Base-by-base conservation (phyloP, 2,329 filamentous ascomycete genomes). In the Phialophora macrospora region DNA sequence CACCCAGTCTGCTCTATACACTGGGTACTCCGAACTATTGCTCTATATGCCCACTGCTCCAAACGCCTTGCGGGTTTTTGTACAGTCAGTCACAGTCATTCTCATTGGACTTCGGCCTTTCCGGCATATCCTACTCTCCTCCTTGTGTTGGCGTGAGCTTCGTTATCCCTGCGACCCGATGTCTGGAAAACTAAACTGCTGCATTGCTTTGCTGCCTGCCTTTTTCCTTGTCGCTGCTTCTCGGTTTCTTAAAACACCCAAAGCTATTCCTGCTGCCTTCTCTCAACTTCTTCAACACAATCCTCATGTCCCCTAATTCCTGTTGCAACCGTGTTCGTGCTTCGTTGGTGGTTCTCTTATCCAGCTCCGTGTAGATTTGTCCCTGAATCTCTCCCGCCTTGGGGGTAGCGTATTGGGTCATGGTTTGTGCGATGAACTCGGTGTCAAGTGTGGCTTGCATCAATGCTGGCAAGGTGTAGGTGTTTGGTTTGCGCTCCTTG, bases 381-480 rank as follows among this genome's bases (percentile, higher is more conserved):
- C 90, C 90, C 80, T 98, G 95, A 14, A 91, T 84, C 75, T 93
- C 88, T 7, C 88, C 88, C 2, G 93, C 92, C 58, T 87, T 85
- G 64, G 96, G 90, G 0, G 92, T 95, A 0, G 92, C 95, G 77
- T 96, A 99, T 72, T 93, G 89, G 67, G 87, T 91, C 38, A 99
- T 84, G 4, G 94, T 97, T 80, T 99, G 95, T 0, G 93, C 92
- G 64, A 98, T 89, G 75, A 99, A 98, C 78, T 99, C 95, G 1
- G 97, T 93, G 74, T 99, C 95, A 0, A 99, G 86, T 0, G 95
- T 99, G 1, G 96, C 96, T 79, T 99, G 96, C 89, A 98, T 96
- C 58, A 99, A 85, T 6, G 91, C 89, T 4, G 90, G 83, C 0
- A 99, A 87, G 1, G 88, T 85, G 79, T 95, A 98, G 22, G 82